phyloP scores from a whole-genome alignment of 768 basidiomycete species.

The Dacryopinax primogenitus region DNA sequence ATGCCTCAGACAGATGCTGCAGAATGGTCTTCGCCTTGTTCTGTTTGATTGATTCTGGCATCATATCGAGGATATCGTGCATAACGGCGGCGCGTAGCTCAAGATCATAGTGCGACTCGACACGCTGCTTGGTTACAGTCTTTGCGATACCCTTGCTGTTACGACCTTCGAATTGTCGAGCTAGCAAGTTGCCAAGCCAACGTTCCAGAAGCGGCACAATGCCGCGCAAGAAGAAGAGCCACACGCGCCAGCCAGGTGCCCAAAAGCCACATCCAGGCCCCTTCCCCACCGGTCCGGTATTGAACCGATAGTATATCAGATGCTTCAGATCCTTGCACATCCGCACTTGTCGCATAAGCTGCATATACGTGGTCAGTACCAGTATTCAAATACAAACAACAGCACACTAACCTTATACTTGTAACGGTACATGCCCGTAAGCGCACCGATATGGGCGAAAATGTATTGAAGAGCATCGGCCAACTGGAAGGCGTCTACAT shows the following conservation, averaged over 20 bases:
- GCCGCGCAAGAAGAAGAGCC: slow-evolving; percentile 99
- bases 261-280: slow-evolving; percentile 99
- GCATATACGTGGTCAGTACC: neutral
- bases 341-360: slow-evolving; percentile 98
- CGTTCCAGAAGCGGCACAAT: slow-evolving; percentile 94
- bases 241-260: slow-evolving; percentile 99
- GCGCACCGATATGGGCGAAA: slow-evolving; percentile 90
- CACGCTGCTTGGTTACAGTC: slow-evolving; percentile 97
- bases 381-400: neutral
- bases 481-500: slow-evolving; percentile 97
- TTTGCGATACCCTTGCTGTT: slow-evolving; percentile 95
- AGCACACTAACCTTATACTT: slow-evolving; percentile 74
- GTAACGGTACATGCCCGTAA: slow-evolving; percentile 99
- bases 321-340: slow-evolving; percentile 99
- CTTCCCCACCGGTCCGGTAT: slow-evolving; percentile 98
- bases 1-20: slow-evolving; percentile 95
- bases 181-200: slow-evolving; percentile 95
- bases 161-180: slow-evolving; percentile 95
- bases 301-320: slow-evolving; percentile 96
- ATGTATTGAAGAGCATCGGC: slow-evolving; percentile 98
- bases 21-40: slow-evolving; percentile 99
- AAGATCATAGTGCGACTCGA: slow-evolving; percentile 96
- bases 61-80: slow-evolving; percentile 99
- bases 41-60: slow-evolving; percentile 98
- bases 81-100: slow-evolving; percentile 96